Base-by-base conservation (phyloP, 164 flowering plant genomes). In the Chloranthus sessilifolius region DNA sequence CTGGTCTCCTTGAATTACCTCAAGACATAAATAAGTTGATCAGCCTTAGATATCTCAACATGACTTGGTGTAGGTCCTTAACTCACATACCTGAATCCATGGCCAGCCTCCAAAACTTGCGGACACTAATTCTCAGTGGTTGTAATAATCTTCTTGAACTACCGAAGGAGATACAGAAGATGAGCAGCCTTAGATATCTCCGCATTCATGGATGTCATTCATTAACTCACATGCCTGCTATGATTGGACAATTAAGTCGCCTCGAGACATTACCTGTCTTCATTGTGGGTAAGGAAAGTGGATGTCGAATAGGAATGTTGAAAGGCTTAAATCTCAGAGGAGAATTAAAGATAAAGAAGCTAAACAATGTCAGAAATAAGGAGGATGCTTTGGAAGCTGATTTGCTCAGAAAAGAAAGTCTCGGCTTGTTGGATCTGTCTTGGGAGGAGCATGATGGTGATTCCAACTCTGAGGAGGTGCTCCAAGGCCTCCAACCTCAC, bases 401-500 rank as follows among this genome's bases (percentile, higher is more conserved):
- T 1, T 57, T 57, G 25, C 38, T 11, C 14, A 22, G 15, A 2
- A 48, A 29, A 24, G 21, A 15, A 22, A 39, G 38, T 29, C 46
- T 57, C 16, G 12, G 11, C 1, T 1, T 8, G 0, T 22, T 57
- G 26, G 27, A 0, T 1, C 10, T 48, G 14, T 40, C 36, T 14
- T 57, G 61, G 61, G 15, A 10, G 1, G 15, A 11, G 4, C 4
- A 6, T 7, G 4, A 14, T 16, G 15, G 12, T 21, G 25, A 40
- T 2, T 26, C 22, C 17, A 52, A 35, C 14, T 14, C 12, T 6
- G 44, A 36, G 11, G 53, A 58, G 3, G 20, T 55, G 10, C 50
- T 69, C 10, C 9, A 28, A 7, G 6, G 46, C 20, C 67, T 69
- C n/a, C 14, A 63, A 11, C 74, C 77, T 17, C 59, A 63, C 21